These are phyloP conservation scores for Drechslerella dactyloides DNA, from an alignment of 2,329 filamentous ascomycete species.

Conservation along the genomic window DNA sequence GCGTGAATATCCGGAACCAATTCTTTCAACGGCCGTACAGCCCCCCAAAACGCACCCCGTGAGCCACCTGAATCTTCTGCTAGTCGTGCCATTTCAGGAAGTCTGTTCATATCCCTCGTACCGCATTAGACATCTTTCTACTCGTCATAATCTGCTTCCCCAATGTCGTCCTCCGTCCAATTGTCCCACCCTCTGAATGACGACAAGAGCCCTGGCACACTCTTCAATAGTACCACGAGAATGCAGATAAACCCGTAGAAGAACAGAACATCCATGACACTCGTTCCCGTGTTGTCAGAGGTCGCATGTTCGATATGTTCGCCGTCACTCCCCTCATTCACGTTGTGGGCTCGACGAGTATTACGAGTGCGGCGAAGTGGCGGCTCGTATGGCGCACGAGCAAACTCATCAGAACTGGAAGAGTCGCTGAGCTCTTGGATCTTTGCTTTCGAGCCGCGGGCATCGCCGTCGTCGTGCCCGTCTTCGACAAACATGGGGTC, in stretches of 20 bases:
- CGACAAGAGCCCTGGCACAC: slow-evolving; percentile 3
- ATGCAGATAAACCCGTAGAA: slow-evolving; percentile 9
- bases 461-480: neutral
- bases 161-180: slow-evolving; percentile 13
- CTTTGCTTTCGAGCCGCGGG: neutral
- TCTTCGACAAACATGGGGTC: neutral
- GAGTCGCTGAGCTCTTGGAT: slow-evolving; percentile 1
- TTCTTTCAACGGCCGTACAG: too few species aligned
- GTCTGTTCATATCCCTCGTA: too few species aligned
- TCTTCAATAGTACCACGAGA: slow-evolving; percentile 5
- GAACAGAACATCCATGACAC: neutral
- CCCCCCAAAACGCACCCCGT: too few species aligned
- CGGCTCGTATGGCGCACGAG: neutral
- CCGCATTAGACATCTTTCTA: neutral
- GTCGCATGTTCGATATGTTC: neutral
- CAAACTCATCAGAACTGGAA: neutral
- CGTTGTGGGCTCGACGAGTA: neutral
- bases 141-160: slow-evolving; percentile 4
- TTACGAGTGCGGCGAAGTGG: neutral
- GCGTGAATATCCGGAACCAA: too few species aligned
- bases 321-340: neutral
- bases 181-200: slow-evolving; percentile 11
- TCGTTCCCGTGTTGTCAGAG: neutral
- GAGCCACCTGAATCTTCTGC: too few species aligned
- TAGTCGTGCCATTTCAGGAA: too few species aligned